These are phyloP conservation scores for Schwanniomyces yamadae DNA, from an alignment of 805 yeast genomes.

Conservation along the genomic window DNA sequence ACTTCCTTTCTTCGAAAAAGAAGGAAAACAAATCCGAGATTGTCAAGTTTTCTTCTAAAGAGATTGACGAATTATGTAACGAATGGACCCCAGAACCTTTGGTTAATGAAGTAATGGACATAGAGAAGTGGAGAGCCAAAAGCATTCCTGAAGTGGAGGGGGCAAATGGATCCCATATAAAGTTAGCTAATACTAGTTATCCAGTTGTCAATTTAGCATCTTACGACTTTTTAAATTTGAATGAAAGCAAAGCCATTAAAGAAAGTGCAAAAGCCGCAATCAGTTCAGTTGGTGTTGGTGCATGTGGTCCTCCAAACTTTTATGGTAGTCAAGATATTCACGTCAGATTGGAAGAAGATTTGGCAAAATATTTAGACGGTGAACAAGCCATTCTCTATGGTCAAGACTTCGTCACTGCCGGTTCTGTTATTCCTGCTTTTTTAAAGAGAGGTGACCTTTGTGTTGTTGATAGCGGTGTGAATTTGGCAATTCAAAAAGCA, in stretches of 20 bases:
- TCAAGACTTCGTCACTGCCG: constrained; percentile 84
- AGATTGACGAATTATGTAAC: constrained; percentile 76
- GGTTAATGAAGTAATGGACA: constrained; percentile 51
- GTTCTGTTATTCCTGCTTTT: constrained; percentile 89
- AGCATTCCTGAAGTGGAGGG: constrained; percentile 65
- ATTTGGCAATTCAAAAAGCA: constrained; percentile 83
- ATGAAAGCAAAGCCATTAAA: constrained; percentile 45
- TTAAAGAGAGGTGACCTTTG: constrained; percentile 92
- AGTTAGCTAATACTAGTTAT: constrained; percentile 23
- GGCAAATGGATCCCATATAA: constrained; percentile 43
- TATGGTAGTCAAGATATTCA: constrained; percentile 96
- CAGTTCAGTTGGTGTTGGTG: constrained; percentile 84
- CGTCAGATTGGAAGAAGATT: constrained; percentile 68
- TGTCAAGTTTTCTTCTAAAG: constrained; percentile 58
- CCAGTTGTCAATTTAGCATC: constrained; percentile 66
- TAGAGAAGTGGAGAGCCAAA: constrained; percentile 61
- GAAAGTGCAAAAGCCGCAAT: constrained; percentile 58
- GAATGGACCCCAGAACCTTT: constrained; percentile 94
- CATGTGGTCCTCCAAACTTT: constrained; percentile 98
- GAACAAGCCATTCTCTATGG: constrained; percentile 85
- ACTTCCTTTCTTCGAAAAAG: constrained; percentile 75
- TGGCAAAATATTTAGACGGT: constrained; percentile 73
- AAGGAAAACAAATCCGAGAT: constrained; percentile 71
- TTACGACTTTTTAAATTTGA: constrained; percentile 67
- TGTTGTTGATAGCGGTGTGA: constrained; percentile 79